A percentile compares a stretch with the other conserved stretches of the same genome.
phyloP scores from a whole-genome alignment of 805 yeast genomes.

The Dipodascus geniculatus region DNA sequence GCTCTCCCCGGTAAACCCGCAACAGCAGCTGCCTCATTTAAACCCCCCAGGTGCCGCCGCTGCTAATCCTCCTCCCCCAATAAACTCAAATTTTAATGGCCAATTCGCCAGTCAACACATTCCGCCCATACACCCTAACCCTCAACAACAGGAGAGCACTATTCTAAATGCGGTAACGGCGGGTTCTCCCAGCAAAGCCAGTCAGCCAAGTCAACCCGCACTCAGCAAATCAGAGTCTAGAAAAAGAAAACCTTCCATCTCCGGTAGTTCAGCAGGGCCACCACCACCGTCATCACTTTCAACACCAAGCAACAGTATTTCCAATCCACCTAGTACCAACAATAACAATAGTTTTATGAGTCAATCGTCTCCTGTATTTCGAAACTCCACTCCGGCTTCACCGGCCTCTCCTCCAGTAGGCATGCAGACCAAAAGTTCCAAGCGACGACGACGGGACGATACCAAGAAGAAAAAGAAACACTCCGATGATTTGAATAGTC shows the following conservation, averaged over 20 bases:
- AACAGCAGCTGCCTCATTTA: not conserved
- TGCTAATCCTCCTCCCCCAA: not conserved
- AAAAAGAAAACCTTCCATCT: not conserved
- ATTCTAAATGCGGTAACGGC: not conserved
- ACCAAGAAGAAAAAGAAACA: not conserved
- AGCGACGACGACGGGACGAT: not conserved
- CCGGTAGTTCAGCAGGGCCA: not conserved
- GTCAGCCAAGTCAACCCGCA: not conserved
- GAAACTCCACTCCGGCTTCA: not conserved
- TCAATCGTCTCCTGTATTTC: not conserved
- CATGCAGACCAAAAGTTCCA: not conserved
- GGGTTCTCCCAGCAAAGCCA: not conserved
- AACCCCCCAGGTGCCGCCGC: not conserved
- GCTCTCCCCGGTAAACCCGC: not conserved
- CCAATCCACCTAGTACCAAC: not conserved
- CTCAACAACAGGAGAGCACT: not conserved
- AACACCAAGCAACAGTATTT: too few relatives aligned
- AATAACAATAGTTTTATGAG: not conserved
- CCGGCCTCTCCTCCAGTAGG: not conserved
- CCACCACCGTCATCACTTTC: not conserved
- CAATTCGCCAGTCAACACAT: conserved; percentile 1
- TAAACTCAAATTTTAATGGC: not conserved
- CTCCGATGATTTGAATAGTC: conserved; percentile 1
- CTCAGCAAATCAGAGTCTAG: not conserved
- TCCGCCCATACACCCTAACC: conserved; percentile 1